Base-by-base conservation (phyloP, 2,329 filamentous ascomycete species). In the Clonostachys sp. region DNA sequence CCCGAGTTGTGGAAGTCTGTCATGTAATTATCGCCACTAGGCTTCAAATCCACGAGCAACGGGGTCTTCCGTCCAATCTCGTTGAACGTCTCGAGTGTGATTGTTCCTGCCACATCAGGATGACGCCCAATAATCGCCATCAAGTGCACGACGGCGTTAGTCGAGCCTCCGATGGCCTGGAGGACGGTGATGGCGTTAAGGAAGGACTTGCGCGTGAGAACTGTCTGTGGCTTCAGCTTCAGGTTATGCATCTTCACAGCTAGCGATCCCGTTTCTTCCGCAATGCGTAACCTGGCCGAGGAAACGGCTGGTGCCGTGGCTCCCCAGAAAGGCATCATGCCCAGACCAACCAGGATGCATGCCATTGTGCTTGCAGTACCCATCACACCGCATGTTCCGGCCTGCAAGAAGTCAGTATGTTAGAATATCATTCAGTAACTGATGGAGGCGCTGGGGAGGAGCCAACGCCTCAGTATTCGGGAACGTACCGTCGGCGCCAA, bases 281-380 rank as follows among this genome's bases (percentile, higher is more conserved):
- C 92, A 60, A 95, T 87, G 3, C 90, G 83, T 63, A 91, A 83
- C 48, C 92, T 89, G 0, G 87, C 76, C 0, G 89, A 87, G 1
- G 86, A 89, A 5, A 86, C 83, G 1, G 90, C 90, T 0, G 89
- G 87, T 0, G 87, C 89, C 0, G 87, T 87, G 1, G 88, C 89
- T 1, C 87, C 89, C 6, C 83, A 82, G 8, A 91, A 84, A 1
- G 91, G 76, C 49, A 88, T 86, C 54, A 95, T 74, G n/a, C 90
- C 90, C 56, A 95, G 83, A 1, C 83, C 89, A 51, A 90, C 89
- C 18, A 91, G 86, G 14, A 89, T 80, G 6, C 87, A 91, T 2
- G 89, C 87, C 88, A 95, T 92, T 3, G 89, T 95, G 59, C 90
- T 92, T 7, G 90, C 90, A 0, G 90, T 95, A 53, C 89, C 94